A percentile compares a stretch with the other conserved stretches of the same genome.
phyloP scores from a whole-genome alignment of 192 early-diverging fungal genomes.

The Backusella tuberculispora region DNA sequence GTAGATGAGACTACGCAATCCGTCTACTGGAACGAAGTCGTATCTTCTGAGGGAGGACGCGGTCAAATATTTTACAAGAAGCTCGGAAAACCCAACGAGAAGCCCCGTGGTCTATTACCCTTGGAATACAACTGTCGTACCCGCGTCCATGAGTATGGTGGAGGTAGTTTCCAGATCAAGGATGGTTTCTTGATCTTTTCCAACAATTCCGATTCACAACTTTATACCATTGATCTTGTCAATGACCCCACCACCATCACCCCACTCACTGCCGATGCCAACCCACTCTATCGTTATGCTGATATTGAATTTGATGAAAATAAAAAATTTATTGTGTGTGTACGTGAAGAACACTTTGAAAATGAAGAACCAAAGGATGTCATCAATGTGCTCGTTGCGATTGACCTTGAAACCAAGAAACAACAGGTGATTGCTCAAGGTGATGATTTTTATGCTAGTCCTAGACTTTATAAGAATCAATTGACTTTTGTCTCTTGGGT shows the following conservation, averaged over 20 bases:
- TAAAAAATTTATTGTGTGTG: constrained; percentile 58
- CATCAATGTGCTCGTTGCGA: constrained; percentile 59
- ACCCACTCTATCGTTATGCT: constrained; percentile 60
- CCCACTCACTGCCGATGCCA: constrained; percentile 51
- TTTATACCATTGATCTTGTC: constrained; percentile 52
- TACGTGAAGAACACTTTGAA: constrained; percentile 73
- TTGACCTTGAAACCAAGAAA: constrained; percentile 44
- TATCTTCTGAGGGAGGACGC: constrained; percentile 31
- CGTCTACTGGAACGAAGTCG: constrained; percentile 28
- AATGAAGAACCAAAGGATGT: constrained; percentile 60
- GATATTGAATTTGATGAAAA: constrained; percentile 63
- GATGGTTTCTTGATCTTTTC: constrained; percentile 63
- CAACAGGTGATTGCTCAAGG: constrained; percentile 57
- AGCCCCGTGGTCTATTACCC: constrained; percentile 43
- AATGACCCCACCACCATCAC: constrained; percentile 30
- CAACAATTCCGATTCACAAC: constrained; percentile 59
- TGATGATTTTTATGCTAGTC: constrained; percentile 69
- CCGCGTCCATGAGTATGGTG: constrained; percentile 81
- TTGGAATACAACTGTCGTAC: constrained; percentile 63
- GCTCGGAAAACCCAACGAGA: neutral
- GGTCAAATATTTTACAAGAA: constrained; percentile 30
- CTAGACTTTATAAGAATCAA: constrained; percentile 54
- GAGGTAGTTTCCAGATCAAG: constrained; percentile 60
- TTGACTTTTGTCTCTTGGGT: constrained; percentile 72
- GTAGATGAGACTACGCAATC: constrained; percentile 27